Conservation (phyloP, 768 basidiomycete genomes). For the Kwoniella dejecticola region DNA sequence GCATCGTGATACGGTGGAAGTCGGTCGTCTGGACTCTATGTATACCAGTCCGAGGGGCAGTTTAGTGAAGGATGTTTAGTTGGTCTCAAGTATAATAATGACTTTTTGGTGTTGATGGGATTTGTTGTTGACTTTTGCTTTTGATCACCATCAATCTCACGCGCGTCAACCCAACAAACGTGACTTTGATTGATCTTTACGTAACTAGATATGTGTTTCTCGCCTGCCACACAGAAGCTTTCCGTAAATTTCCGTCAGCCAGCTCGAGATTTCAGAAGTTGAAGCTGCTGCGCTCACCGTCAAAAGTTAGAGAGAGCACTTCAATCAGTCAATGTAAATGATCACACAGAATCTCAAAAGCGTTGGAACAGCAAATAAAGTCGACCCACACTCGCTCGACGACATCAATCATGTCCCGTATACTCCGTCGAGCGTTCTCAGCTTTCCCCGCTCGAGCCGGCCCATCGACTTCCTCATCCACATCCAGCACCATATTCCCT, state of each 20-base stretch:
- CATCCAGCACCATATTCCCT: slow-evolving; percentile 10
- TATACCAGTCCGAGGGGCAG: not conserved
- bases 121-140: slow-evolving; percentile 18
- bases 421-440: slow-evolving; percentile 32
- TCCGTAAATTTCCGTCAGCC: slow-evolving; percentile 19
- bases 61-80: too few relatives aligned
- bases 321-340: too few relatives aligned
- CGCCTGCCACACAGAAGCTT: slow-evolving; percentile 11
- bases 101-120: too few relatives aligned
- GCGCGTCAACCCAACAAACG: slow-evolving; percentile 13
- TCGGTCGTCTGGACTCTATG: not conserved
- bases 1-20: slow-evolving; percentile 28
- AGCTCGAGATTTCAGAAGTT: slow-evolving; percentile 7
- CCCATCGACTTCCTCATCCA: slow-evolving; percentile 24
- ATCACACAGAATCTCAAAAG: too few relatives aligned
- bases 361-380: too few relatives aligned
- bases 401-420: slow-evolving; percentile 32
- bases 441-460: slow-evolving; percentile 27
- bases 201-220: not conserved
- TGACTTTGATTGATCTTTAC: not conserved
- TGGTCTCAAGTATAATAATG: too few relatives aligned
- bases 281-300: not conserved
- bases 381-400: too few relatives aligned
- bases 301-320: not conserved
- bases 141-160: not conserved